phyloP scores from a whole-genome alignment of 768 basidiomycete species.

The Mycena indigotica region DNA sequence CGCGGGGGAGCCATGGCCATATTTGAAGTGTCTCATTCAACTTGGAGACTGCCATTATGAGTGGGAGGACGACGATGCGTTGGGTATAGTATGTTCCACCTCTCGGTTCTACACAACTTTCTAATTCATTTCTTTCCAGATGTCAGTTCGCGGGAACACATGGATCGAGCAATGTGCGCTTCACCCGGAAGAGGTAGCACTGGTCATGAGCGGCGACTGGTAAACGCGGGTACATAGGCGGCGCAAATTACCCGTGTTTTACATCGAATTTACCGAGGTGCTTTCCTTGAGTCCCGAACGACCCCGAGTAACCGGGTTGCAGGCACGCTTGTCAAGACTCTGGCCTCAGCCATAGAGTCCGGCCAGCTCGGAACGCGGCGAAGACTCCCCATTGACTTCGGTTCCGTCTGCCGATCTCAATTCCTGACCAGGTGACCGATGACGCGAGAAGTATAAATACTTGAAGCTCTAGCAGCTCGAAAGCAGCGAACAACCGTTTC shows the following conservation, averaged over 20 bases:
- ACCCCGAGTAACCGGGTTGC: no score
- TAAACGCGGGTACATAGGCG: neutral
- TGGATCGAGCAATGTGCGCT: conserved; percentile 16
- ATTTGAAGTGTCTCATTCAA: conserved; percentile 7
- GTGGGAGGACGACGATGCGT: conserved; percentile 16
- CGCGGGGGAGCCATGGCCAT: neutral
- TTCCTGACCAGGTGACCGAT: neutral
- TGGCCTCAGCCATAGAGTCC: no score
- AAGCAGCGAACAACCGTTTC: neutral
- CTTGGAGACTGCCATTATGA: conserved; percentile 9
- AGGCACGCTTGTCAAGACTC: no score
- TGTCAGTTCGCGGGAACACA: conserved; percentile 7
- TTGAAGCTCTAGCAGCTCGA: neutral
- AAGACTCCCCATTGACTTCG: no score
- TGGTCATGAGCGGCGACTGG: conserved; percentile 18
- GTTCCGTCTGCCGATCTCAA: no score
- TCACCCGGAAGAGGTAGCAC: conserved; percentile 14
- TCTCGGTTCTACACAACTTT: neutral
- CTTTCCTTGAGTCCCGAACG: no score
- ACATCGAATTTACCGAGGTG: neutral
- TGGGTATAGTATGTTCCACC: conserved; percentile 7
- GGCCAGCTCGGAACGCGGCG: no score
- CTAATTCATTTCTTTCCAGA: neutral
- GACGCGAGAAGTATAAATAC: neutral
- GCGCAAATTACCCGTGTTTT: neutral